Percentiles rank a stretch among this genome's conserved stretches.
Conservation (phyloP, 805 yeast genomes). For the Candida broadrunensis region DNA sequence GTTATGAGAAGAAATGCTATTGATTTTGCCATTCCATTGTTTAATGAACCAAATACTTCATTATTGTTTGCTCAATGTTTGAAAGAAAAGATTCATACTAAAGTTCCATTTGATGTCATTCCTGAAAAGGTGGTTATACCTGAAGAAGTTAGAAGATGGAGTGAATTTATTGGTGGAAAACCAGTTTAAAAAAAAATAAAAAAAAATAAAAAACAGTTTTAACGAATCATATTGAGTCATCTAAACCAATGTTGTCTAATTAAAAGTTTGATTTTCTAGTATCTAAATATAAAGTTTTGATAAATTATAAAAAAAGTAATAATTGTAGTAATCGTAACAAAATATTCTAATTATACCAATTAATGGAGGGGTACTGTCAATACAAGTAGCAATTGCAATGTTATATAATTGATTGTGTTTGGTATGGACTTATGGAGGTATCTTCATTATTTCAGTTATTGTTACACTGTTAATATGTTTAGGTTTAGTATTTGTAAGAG, state of each 20-base stretch:
- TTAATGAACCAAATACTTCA: slow-evolving; percentile 95
- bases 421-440: no score
- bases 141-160: slow-evolving; percentile 89
- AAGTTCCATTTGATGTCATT: slow-evolving; percentile 46
- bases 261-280: neutral
- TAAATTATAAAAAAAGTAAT: neutral
- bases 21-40: slow-evolving; percentile 93
- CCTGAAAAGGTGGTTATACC: slow-evolving; percentile 59
- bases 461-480: no score
- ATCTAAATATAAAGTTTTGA: neutral
- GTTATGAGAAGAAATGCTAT: slow-evolving; percentile 99
- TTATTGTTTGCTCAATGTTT: slow-evolving; percentile 81
- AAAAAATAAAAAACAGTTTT: slow-evolving; percentile 2
- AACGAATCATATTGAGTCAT: no score
- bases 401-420: no score
- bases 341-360: no score
- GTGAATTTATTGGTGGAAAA: slow-evolving; percentile 93
- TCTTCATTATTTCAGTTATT: no score
- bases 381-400: no score
- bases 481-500: no score
- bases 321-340: no score
- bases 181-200: slow-evolving; percentile 68
- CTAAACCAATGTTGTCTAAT: no score
- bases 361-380: no score
- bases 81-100: slow-evolving; percentile 60